Conservation (phyloP, 805 yeast species). For the Kuraishia borneana region DNA sequence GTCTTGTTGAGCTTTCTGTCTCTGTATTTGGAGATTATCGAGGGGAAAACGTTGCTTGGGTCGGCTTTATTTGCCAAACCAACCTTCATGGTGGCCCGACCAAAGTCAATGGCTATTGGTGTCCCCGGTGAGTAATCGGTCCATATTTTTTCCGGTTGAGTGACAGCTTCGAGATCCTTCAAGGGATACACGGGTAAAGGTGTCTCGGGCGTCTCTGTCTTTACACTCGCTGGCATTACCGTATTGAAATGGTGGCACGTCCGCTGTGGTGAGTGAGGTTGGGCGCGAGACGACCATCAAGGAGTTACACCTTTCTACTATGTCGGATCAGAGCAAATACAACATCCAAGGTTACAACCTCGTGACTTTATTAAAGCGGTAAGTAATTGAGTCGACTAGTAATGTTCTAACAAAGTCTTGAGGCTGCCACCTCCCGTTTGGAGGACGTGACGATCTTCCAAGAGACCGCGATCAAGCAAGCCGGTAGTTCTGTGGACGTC, state of each 20-base stretch:
- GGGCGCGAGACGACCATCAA: background rate
- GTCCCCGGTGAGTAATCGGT: slow-evolving; percentile 35
- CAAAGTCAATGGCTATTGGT: slow-evolving; percentile 88
- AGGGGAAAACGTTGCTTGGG: slow-evolving; percentile 61
- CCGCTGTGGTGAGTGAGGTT: background rate
- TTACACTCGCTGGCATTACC: background rate
- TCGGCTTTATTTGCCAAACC: slow-evolving; percentile 37
- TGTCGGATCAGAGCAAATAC: slow-evolving; percentile 29
- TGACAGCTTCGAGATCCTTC: slow-evolving; percentile 27
- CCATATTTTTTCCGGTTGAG: slow-evolving; percentile 33
- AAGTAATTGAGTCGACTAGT: slow-evolving; percentile 10
- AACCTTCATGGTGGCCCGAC: slow-evolving; percentile 47
- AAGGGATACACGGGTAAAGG: slow-evolving; percentile 31
- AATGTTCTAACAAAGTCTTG: slow-evolving; percentile 42
- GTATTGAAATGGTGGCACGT: background rate
- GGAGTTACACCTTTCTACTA: background rate
- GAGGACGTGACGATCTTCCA: slow-evolving; percentile 82
- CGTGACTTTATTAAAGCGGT: slow-evolving; percentile 66
- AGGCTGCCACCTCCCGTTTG: slow-evolving; percentile 86
- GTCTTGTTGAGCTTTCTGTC: slow-evolving; percentile 60
- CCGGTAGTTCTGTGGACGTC: slow-evolving; percentile 6
- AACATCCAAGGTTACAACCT: slow-evolving; percentile 77
- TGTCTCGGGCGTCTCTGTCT: slow-evolving; percentile 9
- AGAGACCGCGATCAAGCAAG: slow-evolving; percentile 32
- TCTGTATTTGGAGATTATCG: slow-evolving; percentile 59